Evolutionary conservation across 805 yeast species (phyloP), one percentile per base, ranked within the genome.

Genomic region (Wickerhamomyces chaumierensis): DNA sequence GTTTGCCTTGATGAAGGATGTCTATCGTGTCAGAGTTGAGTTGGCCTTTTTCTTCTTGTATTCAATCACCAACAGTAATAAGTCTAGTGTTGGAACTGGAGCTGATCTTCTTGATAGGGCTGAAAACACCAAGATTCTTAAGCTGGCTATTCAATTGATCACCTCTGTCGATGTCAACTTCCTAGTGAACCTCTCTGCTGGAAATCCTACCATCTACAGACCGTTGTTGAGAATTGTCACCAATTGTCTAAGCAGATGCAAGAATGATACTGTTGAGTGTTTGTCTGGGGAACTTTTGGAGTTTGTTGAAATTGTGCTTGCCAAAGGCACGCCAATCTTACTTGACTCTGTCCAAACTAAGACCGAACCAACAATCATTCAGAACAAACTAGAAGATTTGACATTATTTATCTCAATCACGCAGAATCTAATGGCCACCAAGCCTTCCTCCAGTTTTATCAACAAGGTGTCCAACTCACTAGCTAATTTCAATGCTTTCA

Each of bases 21-120:
- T 80, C 3, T 75, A 68, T 47, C 67, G 72, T 35, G 82, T 72
- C 37, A 69, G 94, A 36, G 63, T 78, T 31, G 88, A 84, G 49
- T 58, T 85, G 33, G 82, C 42, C 67, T 87, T 60, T 68, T 75
- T 55, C 62, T 42, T 54, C 28, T 33, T 47, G 15, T 42, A 45
- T 36, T 39, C 51, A 13, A 29, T 44, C 9, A 40, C 54, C 2
- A 25, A 39, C 6, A 35, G 41, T 6, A 36, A n/a, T n/a, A n/a
- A n/a, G n/a, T n/a, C n/a, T n/a, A n/a, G n/a, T n/a, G n/a, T n/a
- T n/a, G n/a, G n/a, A n/a, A n/a, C n/a, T 9, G 23, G 23, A 7
- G 23, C 9, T 9, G 9, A 7, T 21, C 9, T 9, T 21, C 23
- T 56, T 6, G 44, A 46, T 25, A 41, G 41, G 5, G 36, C 38